phyloP scores from a whole-genome alignment of 441 rosid genomes.

The Kokia cookei region DNA sequence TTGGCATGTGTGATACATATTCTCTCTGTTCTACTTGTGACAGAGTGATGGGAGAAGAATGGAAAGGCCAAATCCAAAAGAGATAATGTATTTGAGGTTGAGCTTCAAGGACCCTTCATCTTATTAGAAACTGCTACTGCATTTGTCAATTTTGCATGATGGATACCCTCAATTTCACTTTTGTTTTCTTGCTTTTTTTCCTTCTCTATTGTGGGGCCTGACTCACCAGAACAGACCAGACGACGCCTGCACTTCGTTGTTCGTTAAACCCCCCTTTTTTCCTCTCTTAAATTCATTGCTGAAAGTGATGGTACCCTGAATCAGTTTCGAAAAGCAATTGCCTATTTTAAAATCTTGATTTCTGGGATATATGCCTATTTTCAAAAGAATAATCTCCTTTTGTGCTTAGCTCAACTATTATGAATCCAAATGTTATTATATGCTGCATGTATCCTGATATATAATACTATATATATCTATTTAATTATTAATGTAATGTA shows the following conservation, averaged over 20 bases:
- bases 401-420: neutral
- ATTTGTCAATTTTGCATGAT: neutral
- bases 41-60: neutral
- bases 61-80: neutral
- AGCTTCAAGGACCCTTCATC: slow-evolving; percentile 15
- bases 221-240: neutral
- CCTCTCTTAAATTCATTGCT: neutral
- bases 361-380: no score
- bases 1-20: neutral
- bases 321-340: neutral
- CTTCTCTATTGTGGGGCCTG: slow-evolving; percentile 16
- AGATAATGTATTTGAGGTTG: slow-evolving; percentile 37
- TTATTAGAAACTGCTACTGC: neutral
- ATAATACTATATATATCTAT: no score
- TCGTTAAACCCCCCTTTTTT: neutral
- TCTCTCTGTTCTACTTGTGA: neutral
- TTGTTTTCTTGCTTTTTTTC: neutral
- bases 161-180: neutral
- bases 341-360: neutral
- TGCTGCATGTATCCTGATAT: neutral
- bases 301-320: slow-evolving; percentile 9
- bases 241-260: neutral
- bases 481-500: no score
- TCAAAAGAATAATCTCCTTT: no score
- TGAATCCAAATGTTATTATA: neutral